Conservation (phyloP, 1,139 yeast genomes). For the Hemisphaericaspora xylofermentans region DNA sequence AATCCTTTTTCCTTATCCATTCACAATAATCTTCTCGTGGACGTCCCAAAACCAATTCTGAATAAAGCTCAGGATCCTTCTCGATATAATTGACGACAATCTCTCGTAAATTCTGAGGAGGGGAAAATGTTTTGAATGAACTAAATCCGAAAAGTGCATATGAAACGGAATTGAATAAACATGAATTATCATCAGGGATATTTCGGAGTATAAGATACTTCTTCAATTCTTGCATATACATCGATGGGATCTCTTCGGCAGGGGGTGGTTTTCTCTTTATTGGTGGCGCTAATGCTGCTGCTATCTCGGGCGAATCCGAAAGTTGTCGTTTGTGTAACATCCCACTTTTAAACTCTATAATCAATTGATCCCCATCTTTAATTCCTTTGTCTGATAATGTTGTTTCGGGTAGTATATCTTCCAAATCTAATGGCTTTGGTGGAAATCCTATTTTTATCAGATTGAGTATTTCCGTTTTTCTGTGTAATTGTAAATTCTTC, state of each 20-base stretch:
- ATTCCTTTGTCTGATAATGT: slow-evolving; percentile 43
- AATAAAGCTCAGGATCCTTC: slow-evolving; percentile 45
- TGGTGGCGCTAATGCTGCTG: slow-evolving; percentile 1
- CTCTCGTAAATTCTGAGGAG: slow-evolving; percentile 44
- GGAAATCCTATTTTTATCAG: slow-evolving; percentile 59
- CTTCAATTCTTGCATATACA: slow-evolving; percentile 20
- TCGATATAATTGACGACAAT: slow-evolving; percentile 48
- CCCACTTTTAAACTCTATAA: slow-evolving; percentile 26
- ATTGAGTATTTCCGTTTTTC: slow-evolving; percentile 13
- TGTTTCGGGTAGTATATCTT: slow-evolving; percentile 12
- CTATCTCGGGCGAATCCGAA: slow-evolving; percentile 1
- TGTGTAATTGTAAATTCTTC: slow-evolving; percentile 15
- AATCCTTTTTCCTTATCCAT: slow-evolving; percentile 62
- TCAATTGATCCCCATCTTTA: slow-evolving; percentile 57
- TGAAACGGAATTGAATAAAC: slow-evolving; percentile 69
- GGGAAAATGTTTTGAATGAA: slow-evolving; percentile 18
- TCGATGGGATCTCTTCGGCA: slow-evolving; percentile 28
- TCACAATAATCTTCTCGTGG: slow-evolving; percentile 48
- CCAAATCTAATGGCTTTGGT: slow-evolving; percentile 44
- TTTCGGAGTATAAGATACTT: slow-evolving; percentile 50
- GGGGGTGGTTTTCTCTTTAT: slow-evolving; percentile 8
- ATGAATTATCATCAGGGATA: slow-evolving; percentile 79
- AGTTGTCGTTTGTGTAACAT: slow-evolving; percentile 8
- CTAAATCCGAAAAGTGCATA: slow-evolving; percentile 46
- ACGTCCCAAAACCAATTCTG: slow-evolving; percentile 60